These are phyloP conservation scores for Aspergillus leporis DNA, from an alignment of 495 filamentous ascomycete species.

Conservation along the genomic window DNA sequence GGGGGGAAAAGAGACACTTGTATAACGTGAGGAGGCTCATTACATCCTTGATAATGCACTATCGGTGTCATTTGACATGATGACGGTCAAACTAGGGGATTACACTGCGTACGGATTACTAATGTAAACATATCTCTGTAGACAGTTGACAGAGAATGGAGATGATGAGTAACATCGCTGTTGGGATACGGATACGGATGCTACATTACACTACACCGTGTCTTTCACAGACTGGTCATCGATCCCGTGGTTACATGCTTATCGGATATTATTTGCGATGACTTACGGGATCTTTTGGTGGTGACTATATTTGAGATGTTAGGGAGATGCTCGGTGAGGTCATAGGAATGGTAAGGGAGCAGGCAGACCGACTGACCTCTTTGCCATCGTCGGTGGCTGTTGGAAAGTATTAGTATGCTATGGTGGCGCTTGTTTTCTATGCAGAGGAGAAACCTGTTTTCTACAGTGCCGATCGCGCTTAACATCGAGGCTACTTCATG, in stretches of 20 bases:
- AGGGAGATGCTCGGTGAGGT: neutral
- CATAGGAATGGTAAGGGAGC: neutral
- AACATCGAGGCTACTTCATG: too few species aligned
- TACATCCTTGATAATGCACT: neutral
- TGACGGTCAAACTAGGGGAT: too few species aligned
- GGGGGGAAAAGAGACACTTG: neutral
- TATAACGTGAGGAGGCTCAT: neutral
- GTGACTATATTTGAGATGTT: neutral
- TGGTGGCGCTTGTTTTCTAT: neutral
- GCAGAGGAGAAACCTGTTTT: neutral
- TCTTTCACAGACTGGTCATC: neutral
- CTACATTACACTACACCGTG: neutral
- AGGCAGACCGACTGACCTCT: neutral
- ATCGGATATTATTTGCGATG: constrained; percentile 1
- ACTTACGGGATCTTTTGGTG: neutral
- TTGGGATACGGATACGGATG: too few species aligned
- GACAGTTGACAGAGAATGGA: too few species aligned
- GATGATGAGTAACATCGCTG: too few species aligned
- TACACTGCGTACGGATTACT: too few species aligned
- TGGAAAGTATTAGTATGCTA: neutral
- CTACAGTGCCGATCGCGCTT: neutral
- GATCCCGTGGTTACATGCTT: neutral
- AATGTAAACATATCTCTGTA: too few species aligned
- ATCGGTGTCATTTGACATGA: too few species aligned
- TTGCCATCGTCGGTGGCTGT: neutral